Evolutionary conservation across 1,284 basidiomycete genomes (phyloP), one percentile per base, ranked within the genome.

Genomic region (Rhodotorula sp.): DNA sequence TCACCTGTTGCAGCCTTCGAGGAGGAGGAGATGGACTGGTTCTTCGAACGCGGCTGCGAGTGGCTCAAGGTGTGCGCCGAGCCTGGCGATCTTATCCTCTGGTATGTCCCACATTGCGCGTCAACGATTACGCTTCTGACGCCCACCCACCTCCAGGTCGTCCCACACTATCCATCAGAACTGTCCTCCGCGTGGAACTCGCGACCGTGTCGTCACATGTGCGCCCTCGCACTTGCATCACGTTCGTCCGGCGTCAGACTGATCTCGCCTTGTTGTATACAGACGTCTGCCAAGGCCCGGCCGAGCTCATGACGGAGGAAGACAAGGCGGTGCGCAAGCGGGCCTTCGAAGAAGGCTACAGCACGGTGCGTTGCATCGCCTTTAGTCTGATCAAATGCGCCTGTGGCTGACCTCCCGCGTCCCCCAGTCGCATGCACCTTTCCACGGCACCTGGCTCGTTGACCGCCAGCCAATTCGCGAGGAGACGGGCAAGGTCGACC

Each of bases 141-240:
- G 12, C 50, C 46, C 25, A 23, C 34, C 34, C 34, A 34, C 19
- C 49, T 46, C 25, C 49, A 21, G 34, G 25, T 34, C 34, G 34
- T 34, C 34, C 34, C 60, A 65, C n/a, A 75, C 73, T 34, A 75
- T 75, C 56, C 76, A 77, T 52, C 72, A 75, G 62, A 72, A 71
- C 49, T 52, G 59, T 44, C 60, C 62, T 8, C 70, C 66, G 4
- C 57, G 54, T 41, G 67, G 61, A 19, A 23, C 53, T 42, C 60
- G 68, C 56, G 67, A 67, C 25, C 68, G 69, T 10, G 60, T 72
- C 55, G 71, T 75, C 4, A 73, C 64, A 27, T 66, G 48, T 49
- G 48, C 48, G 48, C 21, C 48, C 16, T 19, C 48, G 16, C 17
- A 14, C 48, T 49, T 16, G 17, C 7, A 3, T 19, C 7, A 16